Evolutionary conservation across 495 filamentous ascomycete species (phyloP).

Genomic region (Aspergillus campestris): DNA sequence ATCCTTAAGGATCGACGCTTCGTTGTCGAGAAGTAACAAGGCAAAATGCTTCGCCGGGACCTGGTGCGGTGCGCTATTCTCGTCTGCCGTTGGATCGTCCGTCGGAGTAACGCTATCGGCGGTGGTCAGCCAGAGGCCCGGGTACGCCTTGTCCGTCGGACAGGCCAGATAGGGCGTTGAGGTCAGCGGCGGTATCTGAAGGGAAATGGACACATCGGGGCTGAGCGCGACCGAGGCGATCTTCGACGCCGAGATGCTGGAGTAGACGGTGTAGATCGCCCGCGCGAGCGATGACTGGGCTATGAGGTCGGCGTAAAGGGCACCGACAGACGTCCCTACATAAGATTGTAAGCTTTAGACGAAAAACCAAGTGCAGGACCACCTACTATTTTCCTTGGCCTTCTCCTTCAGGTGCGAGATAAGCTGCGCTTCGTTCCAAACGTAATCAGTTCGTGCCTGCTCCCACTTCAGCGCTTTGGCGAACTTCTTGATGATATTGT

Average conservation of each 20-base stretch:
- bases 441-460: constrained; percentile 78
- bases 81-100: constrained; percentile 53
- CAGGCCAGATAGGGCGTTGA: constrained; percentile 66
- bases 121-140: constrained; percentile 77
- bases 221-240: constrained; percentile 66
- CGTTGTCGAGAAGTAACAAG: constrained; percentile 74
- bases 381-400: constrained; percentile 64
- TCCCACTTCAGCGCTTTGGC: constrained; percentile 84
- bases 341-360: constrained; percentile 1
- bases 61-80: constrained; percentile 40
- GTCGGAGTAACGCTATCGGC: constrained; percentile 61
- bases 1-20: constrained; percentile 72
- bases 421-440: constrained; percentile 74
- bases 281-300: constrained; percentile 69
- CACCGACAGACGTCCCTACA: constrained; percentile 30
- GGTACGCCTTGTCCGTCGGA: constrained; percentile 53
- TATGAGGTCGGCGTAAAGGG: constrained; percentile 53
- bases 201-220: constrained; percentile 55
- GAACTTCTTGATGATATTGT: constrained; percentile 81
- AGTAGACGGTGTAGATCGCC: constrained; percentile 72
- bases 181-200: constrained; percentile 77
- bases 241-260: constrained; percentile 68
- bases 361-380: not conserved
- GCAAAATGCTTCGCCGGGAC: constrained; percentile 78
- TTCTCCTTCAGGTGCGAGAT: constrained; percentile 73